A percentile compares a stretch with the other conserved stretches of the same genome.
These are phyloP conservation scores for Russula olivacea DNA, from an alignment of 768 basidiomycete genomes.

Conservation along the genomic window DNA sequence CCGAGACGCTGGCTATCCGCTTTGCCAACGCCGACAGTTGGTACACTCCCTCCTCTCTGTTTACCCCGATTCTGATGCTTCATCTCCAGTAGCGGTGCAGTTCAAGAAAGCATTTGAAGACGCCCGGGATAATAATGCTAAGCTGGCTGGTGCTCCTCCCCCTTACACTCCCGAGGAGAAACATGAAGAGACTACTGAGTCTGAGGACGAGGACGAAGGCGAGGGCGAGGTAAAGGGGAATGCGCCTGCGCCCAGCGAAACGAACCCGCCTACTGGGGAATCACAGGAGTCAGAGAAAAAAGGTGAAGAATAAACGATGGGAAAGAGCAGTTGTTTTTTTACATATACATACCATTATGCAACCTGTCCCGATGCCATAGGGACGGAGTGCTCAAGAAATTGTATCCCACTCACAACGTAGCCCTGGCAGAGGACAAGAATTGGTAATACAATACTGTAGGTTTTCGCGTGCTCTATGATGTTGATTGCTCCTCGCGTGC, in stretches of 20 bases:
- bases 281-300: conserved; percentile 36
- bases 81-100: conserved; percentile 59
- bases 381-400: conserved; percentile 1
- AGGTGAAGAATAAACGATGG: conserved; percentile 27
- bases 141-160: conserved; percentile 28
- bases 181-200: conserved; percentile 29
- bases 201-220: conserved; percentile 26
- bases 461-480: conserved; percentile 11
- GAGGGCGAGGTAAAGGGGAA: conserved; percentile 31
- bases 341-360: conserved; percentile 26
- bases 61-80: not conserved
- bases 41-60: conserved; percentile 30
- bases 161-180: conserved; percentile 32
- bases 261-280: conserved; percentile 27
- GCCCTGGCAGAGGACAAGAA: conserved; percentile 8
- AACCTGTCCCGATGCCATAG: conserved; percentile 4
- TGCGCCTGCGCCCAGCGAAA: conserved; percentile 26
- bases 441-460: conserved; percentile 23
- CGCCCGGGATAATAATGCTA: conserved; percentile 65
- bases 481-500: conserved; percentile 15
- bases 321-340: not conserved
- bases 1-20: conserved; percentile 96
- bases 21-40: conserved; percentile 95
- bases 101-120: conserved; percentile 90
- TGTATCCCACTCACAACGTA: conserved; percentile 13